These are phyloP conservation scores for Gastrolobium villosum DNA, from an alignment of 306 rosid genomes.

Conservation along the genomic window DNA sequence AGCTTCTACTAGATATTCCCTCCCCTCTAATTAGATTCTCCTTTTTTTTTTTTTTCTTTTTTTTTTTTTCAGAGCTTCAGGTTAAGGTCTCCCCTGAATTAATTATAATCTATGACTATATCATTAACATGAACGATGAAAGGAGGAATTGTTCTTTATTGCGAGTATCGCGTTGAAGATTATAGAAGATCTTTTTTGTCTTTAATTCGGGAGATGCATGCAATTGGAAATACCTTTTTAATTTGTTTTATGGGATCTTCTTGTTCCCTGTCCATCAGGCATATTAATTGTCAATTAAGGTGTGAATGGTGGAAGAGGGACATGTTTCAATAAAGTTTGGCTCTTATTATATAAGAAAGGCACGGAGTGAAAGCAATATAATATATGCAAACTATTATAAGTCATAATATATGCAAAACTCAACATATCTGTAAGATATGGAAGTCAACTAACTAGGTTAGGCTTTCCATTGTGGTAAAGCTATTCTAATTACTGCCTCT, in stretches of 20 bases:
- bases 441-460: constrained; percentile 46
- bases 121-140: constrained; percentile 42
- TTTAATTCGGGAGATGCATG: constrained; percentile 54
- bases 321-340: constrained; percentile 41
- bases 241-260: constrained; percentile 45
- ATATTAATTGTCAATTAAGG: constrained; percentile 46
- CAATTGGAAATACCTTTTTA: constrained; percentile 48
- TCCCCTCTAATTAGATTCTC: constrained; percentile 41
- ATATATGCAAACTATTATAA: background rate
- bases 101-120: constrained; percentile 32
- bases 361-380: constrained; percentile 2
- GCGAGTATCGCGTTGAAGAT: constrained; percentile 49
- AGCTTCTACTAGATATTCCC: constrained; percentile 20
- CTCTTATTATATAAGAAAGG: constrained; percentile 31
- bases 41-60: background rate
- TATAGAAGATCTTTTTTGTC: constrained; percentile 57
- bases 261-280: constrained; percentile 64
- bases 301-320: constrained; percentile 49
- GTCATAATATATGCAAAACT: background rate
- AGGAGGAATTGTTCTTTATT: constrained; percentile 37
- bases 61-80: constrained; percentile 16
- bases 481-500: constrained; percentile 38
- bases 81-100: constrained; percentile 39
- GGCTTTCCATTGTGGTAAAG: constrained; percentile 29
- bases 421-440: background rate